Percentiles rank a stretch among this genome's conserved stretches.
Conservation (phyloP, 2,329 filamentous ascomycete species). For the Penicillium sp. region DNA sequence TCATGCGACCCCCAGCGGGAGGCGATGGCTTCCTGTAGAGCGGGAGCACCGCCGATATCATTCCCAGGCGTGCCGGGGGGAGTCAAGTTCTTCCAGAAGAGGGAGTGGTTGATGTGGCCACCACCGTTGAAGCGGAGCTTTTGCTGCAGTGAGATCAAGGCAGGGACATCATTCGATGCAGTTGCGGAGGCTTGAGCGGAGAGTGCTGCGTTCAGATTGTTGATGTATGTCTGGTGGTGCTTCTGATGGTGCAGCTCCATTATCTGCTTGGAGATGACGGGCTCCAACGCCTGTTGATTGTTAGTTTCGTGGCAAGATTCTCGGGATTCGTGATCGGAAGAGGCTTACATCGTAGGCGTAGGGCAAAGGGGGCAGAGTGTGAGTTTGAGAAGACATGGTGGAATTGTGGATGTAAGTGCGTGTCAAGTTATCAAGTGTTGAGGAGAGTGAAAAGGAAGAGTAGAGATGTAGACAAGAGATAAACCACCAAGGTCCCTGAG, state of each 20-base stretch:
- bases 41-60: constrained; percentile 53
- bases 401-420: neutral
- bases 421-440: neutral
- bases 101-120: constrained; percentile 87
- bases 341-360: constrained; percentile 69
- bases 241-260: constrained; percentile 94
- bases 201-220: constrained; percentile 75
- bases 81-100: constrained; percentile 85
- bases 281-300: constrained; percentile 70
- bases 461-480: neutral
- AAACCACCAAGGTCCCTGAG: constrained; percentile 19
- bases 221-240: constrained; percentile 92
- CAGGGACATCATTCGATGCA: constrained; percentile 58
- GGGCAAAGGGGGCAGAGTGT: constrained; percentile 64
- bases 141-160: constrained; percentile 66
- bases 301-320: constrained; percentile 51
- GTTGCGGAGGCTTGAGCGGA: constrained; percentile 63
- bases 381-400: constrained; percentile 42
- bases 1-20: constrained; percentile 68
- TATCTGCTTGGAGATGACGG: constrained; percentile 76
- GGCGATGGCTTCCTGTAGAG: constrained; percentile 61
- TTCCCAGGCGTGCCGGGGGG: constrained; percentile 61
- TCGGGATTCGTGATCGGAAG: neutral
- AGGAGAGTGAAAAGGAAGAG: neutral
- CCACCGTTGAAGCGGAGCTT: constrained; percentile 86